Evolutionary conservation across 306 rosid genomes (phyloP).

Genomic region (Casuarina cunninghamiana): DNA sequence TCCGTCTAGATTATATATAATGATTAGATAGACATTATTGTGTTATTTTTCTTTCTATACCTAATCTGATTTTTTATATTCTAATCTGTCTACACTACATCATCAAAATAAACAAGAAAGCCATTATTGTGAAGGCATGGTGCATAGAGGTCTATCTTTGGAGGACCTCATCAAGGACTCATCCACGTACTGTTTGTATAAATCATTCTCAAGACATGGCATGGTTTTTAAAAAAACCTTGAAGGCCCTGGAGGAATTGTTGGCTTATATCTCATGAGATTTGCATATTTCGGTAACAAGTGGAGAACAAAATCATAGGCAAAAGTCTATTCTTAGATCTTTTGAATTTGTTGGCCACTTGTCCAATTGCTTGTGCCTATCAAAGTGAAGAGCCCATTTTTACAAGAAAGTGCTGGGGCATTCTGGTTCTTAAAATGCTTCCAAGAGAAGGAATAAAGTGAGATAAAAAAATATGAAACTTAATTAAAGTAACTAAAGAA

Average conservation of each 20-base stretch:
- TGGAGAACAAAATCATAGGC: constrained; percentile 58
- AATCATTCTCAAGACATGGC: constrained; percentile 16
- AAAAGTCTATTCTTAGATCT: constrained; percentile 39
- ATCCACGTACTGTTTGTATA: constrained; percentile 19
- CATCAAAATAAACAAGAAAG: too few species aligned
- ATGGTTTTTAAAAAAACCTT: constrained; percentile 40
- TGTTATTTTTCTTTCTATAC: too few species aligned
- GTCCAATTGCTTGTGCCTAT: constrained; percentile 33
- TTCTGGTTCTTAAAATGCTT: too few species aligned
- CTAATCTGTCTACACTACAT: too few species aligned
- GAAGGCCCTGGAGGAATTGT: constrained; percentile 32
- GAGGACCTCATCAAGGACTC: constrained; percentile 39
- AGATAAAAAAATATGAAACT: too few species aligned
- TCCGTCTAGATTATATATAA: too few species aligned
- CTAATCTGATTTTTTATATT: too few species aligned
- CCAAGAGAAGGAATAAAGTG: too few species aligned
- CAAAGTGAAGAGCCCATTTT: neutral
- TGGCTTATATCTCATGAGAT: constrained; percentile 43
- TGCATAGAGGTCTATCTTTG: constrained; percentile 41
- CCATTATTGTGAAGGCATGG: constrained; percentile 23
- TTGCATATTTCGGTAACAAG: constrained; percentile 36
- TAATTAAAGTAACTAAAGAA: too few species aligned
- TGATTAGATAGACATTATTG: too few species aligned
- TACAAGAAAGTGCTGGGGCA: too few species aligned
- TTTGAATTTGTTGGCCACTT: constrained; percentile 34